Percentiles rank a stretch among this genome's conserved stretches.
phyloP scores from a whole-genome alignment of 441 rosid genomes.

The Biscutella laevigata region DNA sequence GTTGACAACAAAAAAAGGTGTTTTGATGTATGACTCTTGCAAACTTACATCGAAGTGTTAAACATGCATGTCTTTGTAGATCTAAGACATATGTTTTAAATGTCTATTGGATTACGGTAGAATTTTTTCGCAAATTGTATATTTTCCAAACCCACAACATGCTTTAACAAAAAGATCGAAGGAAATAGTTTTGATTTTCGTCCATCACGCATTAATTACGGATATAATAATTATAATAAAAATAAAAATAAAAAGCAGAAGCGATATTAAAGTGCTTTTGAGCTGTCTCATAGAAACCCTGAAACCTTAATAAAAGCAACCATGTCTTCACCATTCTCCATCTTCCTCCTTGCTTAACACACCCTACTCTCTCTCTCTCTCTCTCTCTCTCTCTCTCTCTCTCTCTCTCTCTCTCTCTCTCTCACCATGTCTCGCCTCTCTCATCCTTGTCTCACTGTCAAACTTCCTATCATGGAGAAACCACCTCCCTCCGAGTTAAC shows the following conservation, averaged over 20 bases:
- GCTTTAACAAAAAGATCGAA: no score
- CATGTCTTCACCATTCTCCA: constrained; percentile 62
- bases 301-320: constrained; percentile 72
- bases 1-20: no score
- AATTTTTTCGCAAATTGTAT: no score
- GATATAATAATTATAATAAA: constrained; percentile 1
- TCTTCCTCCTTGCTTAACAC: constrained; percentile 11
- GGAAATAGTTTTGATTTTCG: constrained; percentile 20
- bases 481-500: constrained; percentile 19
- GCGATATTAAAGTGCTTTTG: constrained; percentile 28
- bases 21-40: no score
- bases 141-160: no score
- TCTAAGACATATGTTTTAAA: no score
- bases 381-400: no score
- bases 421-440: constrained; percentile 21
- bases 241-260: not conserved
- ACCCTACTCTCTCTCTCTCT: no score
- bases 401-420: constrained; percentile 9
- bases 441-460: constrained; percentile 24
- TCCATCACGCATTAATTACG: constrained; percentile 32
- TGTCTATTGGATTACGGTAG: no score
- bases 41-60: no score
- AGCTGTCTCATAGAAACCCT: constrained; percentile 41
- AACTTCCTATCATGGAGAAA: constrained; percentile 20
- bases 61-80: no score